phyloP scores from a whole-genome alignment of 2,329 filamentous ascomycete species.

The Helicocarpus griseus region DNA sequence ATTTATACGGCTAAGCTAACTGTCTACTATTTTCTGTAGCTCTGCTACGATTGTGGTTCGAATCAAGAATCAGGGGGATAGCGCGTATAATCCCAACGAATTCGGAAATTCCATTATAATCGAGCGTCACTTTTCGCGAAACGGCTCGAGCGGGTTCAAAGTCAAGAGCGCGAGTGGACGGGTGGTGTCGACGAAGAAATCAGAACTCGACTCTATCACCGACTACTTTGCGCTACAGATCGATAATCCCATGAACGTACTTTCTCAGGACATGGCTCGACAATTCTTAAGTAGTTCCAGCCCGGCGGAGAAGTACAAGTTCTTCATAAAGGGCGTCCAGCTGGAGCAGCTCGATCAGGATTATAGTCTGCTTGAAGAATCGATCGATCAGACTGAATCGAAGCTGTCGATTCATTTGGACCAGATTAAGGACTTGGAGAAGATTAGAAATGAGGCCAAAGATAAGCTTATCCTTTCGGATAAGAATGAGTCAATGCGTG shows the following conservation, averaged over 20 bases:
- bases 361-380: constrained; percentile 74
- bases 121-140: constrained; percentile 76
- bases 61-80: constrained; percentile 81
- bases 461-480: constrained; percentile 56
- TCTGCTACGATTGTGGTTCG: constrained; percentile 62
- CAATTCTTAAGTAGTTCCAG: constrained; percentile 84
- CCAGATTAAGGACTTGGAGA: constrained; percentile 54
- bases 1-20: too few species aligned
- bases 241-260: constrained; percentile 90
- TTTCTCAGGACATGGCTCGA: constrained; percentile 90
- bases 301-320: constrained; percentile 82
- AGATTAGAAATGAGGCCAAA: constrained; percentile 51
- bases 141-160: constrained; percentile 73
- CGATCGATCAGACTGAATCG: constrained; percentile 59
- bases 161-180: constrained; percentile 64
- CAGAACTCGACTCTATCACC: constrained; percentile 82
- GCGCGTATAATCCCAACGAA: constrained; percentile 70
- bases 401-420: constrained; percentile 53
- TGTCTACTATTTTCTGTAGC: constrained; percentile 18
- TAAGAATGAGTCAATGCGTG: constrained; percentile 55
- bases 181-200: constrained; percentile 70
- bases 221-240: constrained; percentile 92
- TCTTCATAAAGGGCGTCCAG: constrained; percentile 90
- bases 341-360: constrained; percentile 86
- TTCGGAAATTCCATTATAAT: constrained; percentile 81